Evolutionary conservation across 1,284 basidiomycete genomes (phyloP).

Genomic region (Fereydounia khargensis): DNA sequence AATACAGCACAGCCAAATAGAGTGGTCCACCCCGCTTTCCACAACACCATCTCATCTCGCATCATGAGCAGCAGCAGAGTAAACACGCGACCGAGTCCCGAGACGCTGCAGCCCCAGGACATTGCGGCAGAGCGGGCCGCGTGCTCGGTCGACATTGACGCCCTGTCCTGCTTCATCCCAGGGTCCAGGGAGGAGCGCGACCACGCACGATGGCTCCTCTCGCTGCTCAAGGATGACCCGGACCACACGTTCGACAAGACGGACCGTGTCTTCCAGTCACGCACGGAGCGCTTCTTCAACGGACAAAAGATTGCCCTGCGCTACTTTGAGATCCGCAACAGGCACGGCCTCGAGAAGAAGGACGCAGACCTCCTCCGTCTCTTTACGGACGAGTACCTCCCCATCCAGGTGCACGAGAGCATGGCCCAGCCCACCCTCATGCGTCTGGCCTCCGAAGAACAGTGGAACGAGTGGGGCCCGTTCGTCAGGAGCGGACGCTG

Average conservation of each 20-base stretch:
- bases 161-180: slow-evolving; percentile 39
- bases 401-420: slow-evolving; percentile 41
- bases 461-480: slow-evolving; percentile 40
- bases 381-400: slow-evolving; percentile 41
- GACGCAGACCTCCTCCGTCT: slow-evolving; percentile 38
- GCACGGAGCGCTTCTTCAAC: slow-evolving; percentile 34
- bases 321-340: slow-evolving; percentile 42
- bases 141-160: slow-evolving; percentile 35
- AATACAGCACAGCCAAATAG: no score
- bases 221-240: slow-evolving; percentile 27
- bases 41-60: no score
- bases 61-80: no score
- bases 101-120: slow-evolving; percentile 29
- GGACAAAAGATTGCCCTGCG: slow-evolving; percentile 35
- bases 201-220: slow-evolving; percentile 35
- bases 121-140: slow-evolving; percentile 22
- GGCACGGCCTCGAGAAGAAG: slow-evolving; percentile 37
- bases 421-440: slow-evolving; percentile 45
- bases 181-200: slow-evolving; percentile 25
- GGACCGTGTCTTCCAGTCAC: slow-evolving; percentile 34
- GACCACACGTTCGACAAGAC: slow-evolving; percentile 37
- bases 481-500: slow-evolving; percentile 27
- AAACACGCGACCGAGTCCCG: slow-evolving; percentile 25
- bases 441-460: slow-evolving; percentile 30
- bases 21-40: no score